Percentiles rank a stretch among this genome's conserved stretches.
Conservation (phyloP, 352 stramenopile genomes). For the Globisporangium okanoganense region DNA sequence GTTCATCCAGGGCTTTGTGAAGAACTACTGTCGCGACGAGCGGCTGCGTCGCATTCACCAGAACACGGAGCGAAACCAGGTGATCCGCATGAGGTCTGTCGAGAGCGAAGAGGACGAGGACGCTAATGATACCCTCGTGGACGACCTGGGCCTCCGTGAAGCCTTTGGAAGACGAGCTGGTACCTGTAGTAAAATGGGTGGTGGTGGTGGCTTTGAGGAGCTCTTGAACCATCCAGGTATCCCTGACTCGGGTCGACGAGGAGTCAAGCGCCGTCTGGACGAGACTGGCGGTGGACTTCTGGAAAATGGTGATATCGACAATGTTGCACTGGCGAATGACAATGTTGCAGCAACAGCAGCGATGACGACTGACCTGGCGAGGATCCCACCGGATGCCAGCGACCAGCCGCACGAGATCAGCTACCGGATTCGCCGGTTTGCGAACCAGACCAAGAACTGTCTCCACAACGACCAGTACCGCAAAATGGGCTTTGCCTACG, state of each 20-base stretch:
- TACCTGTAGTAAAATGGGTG: not conserved
- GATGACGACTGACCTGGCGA: not conserved
- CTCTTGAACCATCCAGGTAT: not conserved
- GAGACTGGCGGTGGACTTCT: not conserved
- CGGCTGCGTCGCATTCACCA: slow-evolving; percentile 64
- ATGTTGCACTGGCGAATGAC: not conserved
- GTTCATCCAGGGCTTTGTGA: slow-evolving; percentile 70
- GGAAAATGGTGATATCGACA: not conserved
- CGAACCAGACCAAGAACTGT: slow-evolving; percentile 50
- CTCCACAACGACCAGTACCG: slow-evolving; percentile 65
- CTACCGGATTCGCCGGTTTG: slow-evolving; percentile 67
- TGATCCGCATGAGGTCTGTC: slow-evolving; percentile 43
- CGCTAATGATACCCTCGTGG: not conserved
- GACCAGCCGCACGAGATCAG: slow-evolving; percentile 37
- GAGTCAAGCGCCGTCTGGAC: slow-evolving; percentile 1
- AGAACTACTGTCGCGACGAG: slow-evolving; percentile 77
- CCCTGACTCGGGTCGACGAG: not conserved
- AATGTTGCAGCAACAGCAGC: not conserved
- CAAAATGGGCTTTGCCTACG: slow-evolving; percentile 75
- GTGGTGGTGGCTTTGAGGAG: not conserved
- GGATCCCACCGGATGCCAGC: not conserved
- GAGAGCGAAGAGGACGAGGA: slow-evolving; percentile 39
- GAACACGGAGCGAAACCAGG: slow-evolving; percentile 48
- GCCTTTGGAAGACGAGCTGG: not conserved
- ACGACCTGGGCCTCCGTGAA: not conserved